Evolutionary conservation across 2,329 filamentous ascomycete species (phyloP).

Genomic region (Periglandula ipomoeae): DNA sequence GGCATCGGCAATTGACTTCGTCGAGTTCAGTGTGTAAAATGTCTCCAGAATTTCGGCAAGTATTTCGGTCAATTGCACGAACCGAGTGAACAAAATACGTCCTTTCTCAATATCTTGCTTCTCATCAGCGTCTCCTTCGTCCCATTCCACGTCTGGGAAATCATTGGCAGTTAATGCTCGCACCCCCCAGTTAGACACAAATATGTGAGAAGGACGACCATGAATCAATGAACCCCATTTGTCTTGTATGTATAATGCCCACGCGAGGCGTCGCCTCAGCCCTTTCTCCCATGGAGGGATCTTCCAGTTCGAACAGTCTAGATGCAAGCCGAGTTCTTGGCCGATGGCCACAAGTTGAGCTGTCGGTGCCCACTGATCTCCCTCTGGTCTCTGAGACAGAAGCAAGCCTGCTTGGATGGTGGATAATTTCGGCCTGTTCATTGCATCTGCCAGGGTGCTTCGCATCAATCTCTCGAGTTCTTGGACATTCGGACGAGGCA

Average conservation of each 20-base stretch:
- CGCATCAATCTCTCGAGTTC: constrained; percentile 67
- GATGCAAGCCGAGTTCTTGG: constrained; percentile 80
- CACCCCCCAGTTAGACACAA: constrained; percentile 67
- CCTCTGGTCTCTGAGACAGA: constrained; percentile 64
- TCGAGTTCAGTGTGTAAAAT: constrained; percentile 73
- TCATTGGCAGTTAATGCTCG: constrained; percentile 54
- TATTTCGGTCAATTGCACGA: constrained; percentile 66
- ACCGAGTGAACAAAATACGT: constrained; percentile 62
- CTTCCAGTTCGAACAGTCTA: constrained; percentile 80
- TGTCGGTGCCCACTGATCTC: constrained; percentile 75
- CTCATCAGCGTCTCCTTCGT: constrained; percentile 52
- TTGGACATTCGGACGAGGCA: constrained; percentile 61
- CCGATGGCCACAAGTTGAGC: constrained; percentile 79
- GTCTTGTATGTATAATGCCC: constrained; percentile 91
- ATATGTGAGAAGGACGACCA: constrained; percentile 72
- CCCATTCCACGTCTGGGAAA: constrained; percentile 63
- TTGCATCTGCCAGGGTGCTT: constrained; percentile 63
- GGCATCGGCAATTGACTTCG: constrained; percentile 56
- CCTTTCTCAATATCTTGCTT: constrained; percentile 58
- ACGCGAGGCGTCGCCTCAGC: constrained; percentile 74
- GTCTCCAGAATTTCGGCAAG: constrained; percentile 74
- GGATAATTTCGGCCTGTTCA: constrained; percentile 74
- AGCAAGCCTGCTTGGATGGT: constrained; percentile 71
- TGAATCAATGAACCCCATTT: constrained; percentile 82
- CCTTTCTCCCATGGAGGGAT: constrained; percentile 84